Evolutionary conservation across 805 yeast species (phyloP), one percentile per base, ranked within the genome.

Genomic region (Myxozyma melibiosi): DNA sequence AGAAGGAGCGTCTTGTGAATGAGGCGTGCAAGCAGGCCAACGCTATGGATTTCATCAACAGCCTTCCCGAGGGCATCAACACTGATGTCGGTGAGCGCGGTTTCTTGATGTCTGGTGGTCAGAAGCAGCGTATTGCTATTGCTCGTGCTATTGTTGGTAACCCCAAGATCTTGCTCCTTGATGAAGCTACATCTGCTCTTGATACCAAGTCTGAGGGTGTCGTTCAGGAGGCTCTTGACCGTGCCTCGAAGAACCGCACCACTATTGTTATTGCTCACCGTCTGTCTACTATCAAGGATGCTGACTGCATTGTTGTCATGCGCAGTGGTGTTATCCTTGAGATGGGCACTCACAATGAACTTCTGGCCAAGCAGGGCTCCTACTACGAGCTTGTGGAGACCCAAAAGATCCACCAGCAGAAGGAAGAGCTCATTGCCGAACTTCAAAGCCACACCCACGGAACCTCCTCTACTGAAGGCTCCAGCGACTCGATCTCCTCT

Each of bases 171-270:
- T 71, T 84, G 41, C 74, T 84, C 8, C 70, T 84, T 43, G 88
- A 84, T 66, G 88, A 84, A 66, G 88, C 88, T 2, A 84, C 88
- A 0, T 81, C 86, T 11, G 88, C 87, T 0, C 71, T 84, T 43
- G 88, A 84, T 67, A 79, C 85, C 11, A 77, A 79, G 45, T 79
- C 82, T 61, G 88, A 84, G 66, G 83, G 82, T 58, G 76, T 82
- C 7, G 85, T 84, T 40, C 80, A 81, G 74, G 73, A 73, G 34
- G 84, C 84, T 37, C 70, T 84, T 51, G 66, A 69, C 46, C 63
- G 68, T 7, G 70, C 70, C 9, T 58, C 71, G 13, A 58, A 62
- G 44, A 60, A 67, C 39, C 53, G 71, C 2, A 80, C 84, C 4
- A 77, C 85, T 3, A 76, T 80, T 39, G 76, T 76, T 58, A 80